These are phyloP conservation scores for Corynespora cassiicola DNA, from an alignment of 2,329 filamentous ascomycete species.

Conservation along the genomic window DNA sequence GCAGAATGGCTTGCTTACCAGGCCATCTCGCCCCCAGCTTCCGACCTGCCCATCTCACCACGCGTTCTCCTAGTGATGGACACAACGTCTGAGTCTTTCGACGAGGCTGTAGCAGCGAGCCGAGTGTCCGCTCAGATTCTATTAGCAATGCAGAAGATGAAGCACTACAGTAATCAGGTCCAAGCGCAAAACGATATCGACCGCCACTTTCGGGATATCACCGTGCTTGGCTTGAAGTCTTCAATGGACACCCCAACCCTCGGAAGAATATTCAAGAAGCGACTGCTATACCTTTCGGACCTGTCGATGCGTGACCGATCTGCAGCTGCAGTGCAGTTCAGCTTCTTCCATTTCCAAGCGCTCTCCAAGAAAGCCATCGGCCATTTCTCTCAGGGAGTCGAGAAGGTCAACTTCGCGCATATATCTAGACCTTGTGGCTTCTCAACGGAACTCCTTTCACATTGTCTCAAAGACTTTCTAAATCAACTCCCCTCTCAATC, in stretches of 20 bases:
- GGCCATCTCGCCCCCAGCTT: background rate
- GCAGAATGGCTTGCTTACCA: constrained; percentile 1
- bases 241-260: constrained; percentile 2
- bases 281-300: constrained; percentile 5
- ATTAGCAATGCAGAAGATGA: background rate
- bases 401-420: constrained; percentile 20
- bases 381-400: constrained; percentile 8
- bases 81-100: constrained; percentile 22
- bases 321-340: constrained; percentile 8
- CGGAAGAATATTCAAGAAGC: constrained; percentile 5
- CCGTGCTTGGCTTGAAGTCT: constrained; percentile 6
- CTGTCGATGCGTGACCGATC: constrained; percentile 2
- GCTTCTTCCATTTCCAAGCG: constrained; percentile 15
- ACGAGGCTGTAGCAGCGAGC: constrained; percentile 12
- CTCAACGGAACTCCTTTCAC: constrained; percentile 15
- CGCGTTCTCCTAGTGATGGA: constrained; percentile 28
- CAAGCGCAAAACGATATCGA: background rate
- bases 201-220: constrained; percentile 6
- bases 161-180: background rate
- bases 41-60: constrained; percentile 10
- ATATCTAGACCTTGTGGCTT: constrained; percentile 22
- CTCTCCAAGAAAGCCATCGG: constrained; percentile 15
- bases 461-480: constrained; percentile 26
- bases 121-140: constrained; percentile 2
- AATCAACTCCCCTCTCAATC: constrained; percentile 23